Evolutionary conservation across 208 protist genomes (phyloP).

Genomic region (Crithidia sp.): DNA sequence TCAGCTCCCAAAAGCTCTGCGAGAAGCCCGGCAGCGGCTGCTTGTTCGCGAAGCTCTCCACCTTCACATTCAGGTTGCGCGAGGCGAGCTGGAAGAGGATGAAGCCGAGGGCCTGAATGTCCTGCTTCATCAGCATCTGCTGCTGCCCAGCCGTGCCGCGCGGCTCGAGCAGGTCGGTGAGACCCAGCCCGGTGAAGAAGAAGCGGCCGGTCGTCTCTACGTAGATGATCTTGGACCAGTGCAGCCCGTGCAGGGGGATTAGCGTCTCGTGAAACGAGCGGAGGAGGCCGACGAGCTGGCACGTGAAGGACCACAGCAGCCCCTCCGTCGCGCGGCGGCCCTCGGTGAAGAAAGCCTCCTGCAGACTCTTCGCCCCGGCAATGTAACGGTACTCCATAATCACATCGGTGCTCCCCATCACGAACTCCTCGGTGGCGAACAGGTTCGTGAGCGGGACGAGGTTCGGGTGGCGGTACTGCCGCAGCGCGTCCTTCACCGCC

Average conservation of each 20-base stretch:
- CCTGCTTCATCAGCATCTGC: conserved; percentile 69
- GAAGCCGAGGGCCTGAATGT: conserved; percentile 81
- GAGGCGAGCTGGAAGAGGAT: conserved; percentile 85
- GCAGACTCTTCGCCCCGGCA: conserved; percentile 70
- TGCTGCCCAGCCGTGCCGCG: conserved; percentile 30
- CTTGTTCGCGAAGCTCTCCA: conserved; percentile 60
- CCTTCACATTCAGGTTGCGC: conserved; percentile 58
- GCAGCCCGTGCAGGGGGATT: conserved; percentile 73
- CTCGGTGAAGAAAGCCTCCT: conserved; percentile 80
- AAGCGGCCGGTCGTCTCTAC: conserved; percentile 79
- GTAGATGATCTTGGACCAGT: conserved; percentile 88
- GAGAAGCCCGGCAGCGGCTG: conserved; percentile 79
- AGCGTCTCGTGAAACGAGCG: conserved; percentile 87
- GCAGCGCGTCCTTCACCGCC: conserved; percentile 57
- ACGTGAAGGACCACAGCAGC: conserved; percentile 87
- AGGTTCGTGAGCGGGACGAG: conserved; percentile 79
- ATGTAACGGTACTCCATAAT: conserved; percentile 91
- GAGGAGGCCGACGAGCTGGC: conserved; percentile 84
- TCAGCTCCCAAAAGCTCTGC: conserved; percentile 81
- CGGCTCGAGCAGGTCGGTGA: conserved; percentile 80
- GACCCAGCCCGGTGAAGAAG: conserved; percentile 83
- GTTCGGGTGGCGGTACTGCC: conserved; percentile 83
- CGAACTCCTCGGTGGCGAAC: conserved; percentile 82
- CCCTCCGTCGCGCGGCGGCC: conserved; percentile 72
- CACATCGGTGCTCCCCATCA: conserved; percentile 83